Percentiles rank a stretch among this genome's conserved stretches.
Evolutionary conservation across 2,329 filamentous ascomycete genomes (phyloP).

Genomic region (Chrysoporthe deuterocubensis): DNA sequence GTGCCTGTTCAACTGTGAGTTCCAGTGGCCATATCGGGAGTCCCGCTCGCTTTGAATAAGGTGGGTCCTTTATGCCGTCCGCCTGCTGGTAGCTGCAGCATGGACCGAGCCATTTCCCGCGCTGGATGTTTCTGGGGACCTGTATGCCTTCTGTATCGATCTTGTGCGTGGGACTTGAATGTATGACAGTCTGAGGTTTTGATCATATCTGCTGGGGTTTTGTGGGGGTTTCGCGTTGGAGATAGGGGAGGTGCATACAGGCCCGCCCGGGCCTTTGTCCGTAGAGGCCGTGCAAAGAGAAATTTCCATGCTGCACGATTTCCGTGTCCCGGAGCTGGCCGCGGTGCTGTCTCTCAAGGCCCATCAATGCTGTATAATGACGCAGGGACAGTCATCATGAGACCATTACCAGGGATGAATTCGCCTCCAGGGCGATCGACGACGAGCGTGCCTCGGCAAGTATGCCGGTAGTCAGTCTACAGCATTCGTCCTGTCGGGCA

Average conservation of each 20-base stretch:
- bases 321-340: constrained; percentile 4
- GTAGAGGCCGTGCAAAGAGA: not conserved
- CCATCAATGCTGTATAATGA: constrained; percentile 3
- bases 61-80: not conserved
- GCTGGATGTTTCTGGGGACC: not conserved
- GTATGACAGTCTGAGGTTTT: not conserved
- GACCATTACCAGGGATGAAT: not conserved
- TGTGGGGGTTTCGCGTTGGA: not conserved
- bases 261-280: not conserved
- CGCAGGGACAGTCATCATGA: not conserved
- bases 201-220: not conserved
- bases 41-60: not conserved
- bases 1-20: not conserved
- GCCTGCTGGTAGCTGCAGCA: constrained; percentile 6
- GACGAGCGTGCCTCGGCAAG: not conserved
- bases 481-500: constrained; percentile 4
- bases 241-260: not conserved
- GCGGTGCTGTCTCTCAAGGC: not conserved
- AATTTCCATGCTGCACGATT: not conserved
- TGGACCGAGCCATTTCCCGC: not conserved
- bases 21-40: not conserved
- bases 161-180: not conserved
- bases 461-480: not conserved
- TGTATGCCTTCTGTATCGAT: not conserved
- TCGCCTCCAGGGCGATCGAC: constrained; percentile 1